phyloP scores from a whole-genome alignment of 202 grass and related monocot genomes.

The Saccharum hybrid region DNA sequence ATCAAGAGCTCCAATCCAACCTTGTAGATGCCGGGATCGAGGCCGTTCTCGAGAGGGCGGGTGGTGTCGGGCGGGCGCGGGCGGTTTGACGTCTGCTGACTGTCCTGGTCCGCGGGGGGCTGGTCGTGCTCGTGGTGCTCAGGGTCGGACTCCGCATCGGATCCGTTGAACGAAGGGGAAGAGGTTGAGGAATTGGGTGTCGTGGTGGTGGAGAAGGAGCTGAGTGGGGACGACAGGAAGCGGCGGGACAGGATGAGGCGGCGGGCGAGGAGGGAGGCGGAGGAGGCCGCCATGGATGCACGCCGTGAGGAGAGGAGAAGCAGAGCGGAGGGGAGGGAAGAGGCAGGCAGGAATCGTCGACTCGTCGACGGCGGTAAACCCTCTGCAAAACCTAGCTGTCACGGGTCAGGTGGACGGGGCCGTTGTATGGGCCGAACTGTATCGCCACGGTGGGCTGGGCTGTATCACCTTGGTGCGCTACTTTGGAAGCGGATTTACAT shows the following conservation, averaged over 20 bases:
- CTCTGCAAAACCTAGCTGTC: slow-evolving; percentile 52
- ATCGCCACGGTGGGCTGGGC: neutral
- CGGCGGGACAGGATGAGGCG: slow-evolving; percentile 51
- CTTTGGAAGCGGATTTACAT: neutral
- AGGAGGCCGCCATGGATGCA: slow-evolving; percentile 62
- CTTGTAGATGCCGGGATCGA: slow-evolving; percentile 87
- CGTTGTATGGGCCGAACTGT: neutral
- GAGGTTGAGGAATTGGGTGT: neutral
- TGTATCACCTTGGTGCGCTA: neutral
- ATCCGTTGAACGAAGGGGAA: slow-evolving; percentile 4
- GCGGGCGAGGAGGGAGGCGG: slow-evolving; percentile 60
- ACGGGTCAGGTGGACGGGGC: neutral
- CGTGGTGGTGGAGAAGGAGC: slow-evolving; percentile 40
- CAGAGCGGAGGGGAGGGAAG: neutral
- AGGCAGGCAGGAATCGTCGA: neutral
- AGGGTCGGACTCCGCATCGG: slow-evolving; percentile 27
- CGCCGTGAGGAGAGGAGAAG: neutral
- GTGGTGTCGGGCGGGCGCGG: slow-evolving; percentile 46
- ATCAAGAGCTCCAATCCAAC: slow-evolving; percentile 31
- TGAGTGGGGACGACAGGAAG: slow-evolving; percentile 45
- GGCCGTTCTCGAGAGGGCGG: slow-evolving; percentile 82
- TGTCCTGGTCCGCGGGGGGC: slow-evolving; percentile 22
- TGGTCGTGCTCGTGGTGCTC: slow-evolving; percentile 29
- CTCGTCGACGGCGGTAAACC: slow-evolving; percentile 44
- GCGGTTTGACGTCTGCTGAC: neutral